Evolutionary conservation across 257 asterid species (phyloP).

Genomic region (Primulina huaijiensis): DNA sequence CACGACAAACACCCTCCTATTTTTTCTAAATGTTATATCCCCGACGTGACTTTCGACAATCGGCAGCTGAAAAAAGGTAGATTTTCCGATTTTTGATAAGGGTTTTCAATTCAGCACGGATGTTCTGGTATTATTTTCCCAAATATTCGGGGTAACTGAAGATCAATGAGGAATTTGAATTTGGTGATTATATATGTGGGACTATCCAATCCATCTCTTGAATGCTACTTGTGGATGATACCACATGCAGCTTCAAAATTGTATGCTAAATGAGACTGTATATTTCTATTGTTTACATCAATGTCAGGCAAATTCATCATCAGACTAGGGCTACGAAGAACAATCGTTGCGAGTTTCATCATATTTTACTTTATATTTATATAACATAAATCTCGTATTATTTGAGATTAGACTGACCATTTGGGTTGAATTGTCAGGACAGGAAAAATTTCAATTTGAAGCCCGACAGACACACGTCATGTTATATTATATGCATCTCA

Average conservation of each 20-base stretch:
- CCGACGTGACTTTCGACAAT: slow-evolving; percentile 1
- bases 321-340: no score
- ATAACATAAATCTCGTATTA: no score
- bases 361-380: no score
- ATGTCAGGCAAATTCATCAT: no score
- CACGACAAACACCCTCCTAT: slow-evolving; percentile 73
- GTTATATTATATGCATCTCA: no score
- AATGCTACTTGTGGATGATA: neutral
- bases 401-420: no score
- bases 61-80: neutral
- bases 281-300: no score
- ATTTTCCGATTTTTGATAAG: neutral
- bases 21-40: slow-evolving; percentile 26
- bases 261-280: neutral
- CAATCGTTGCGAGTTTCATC: no score
- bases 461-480: no score
- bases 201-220: neutral
- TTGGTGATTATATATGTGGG: neutral
- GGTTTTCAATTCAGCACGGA: neutral
- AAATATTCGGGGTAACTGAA: neutral
- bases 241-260: neutral
- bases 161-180: neutral
- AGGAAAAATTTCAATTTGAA: no score
- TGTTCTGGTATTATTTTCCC: neutral
- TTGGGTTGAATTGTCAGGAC: no score